A percentile compares a stretch with the other conserved stretches of the same genome.
phyloP scores from a whole-genome alignment of 2,329 filamentous ascomycete species.

The Talaromyces rugulosus region DNA sequence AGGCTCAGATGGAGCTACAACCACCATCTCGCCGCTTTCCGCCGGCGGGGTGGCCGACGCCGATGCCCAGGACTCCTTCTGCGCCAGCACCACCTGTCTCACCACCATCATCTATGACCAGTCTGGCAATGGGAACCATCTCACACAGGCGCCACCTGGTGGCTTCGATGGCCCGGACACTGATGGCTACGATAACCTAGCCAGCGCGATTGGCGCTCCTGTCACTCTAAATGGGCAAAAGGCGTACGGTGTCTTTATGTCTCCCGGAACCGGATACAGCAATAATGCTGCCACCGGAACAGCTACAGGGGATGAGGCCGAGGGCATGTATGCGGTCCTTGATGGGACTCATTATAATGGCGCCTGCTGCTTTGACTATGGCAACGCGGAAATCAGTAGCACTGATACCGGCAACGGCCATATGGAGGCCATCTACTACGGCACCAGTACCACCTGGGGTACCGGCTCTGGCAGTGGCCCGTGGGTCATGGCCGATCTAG shows the following conservation, averaged over 20 bases:
- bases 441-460: constrained; percentile 2
- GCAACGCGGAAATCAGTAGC: constrained; percentile 10
- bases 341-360: constrained; percentile 10
- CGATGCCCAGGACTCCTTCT: constrained; percentile 5
- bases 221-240: constrained; percentile 9
- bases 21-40: constrained; percentile 3
- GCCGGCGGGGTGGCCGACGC: constrained; percentile 10
- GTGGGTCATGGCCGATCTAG: constrained; percentile 10
- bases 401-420: constrained; percentile 10
- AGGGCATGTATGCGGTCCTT: constrained; percentile 11
- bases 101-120: constrained; percentile 12
- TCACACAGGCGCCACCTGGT: constrained; percentile 4
- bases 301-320: constrained; percentile 1
- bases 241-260: constrained; percentile 10
- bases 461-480: constrained; percentile 6
- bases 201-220: constrained; percentile 7
- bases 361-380: constrained; percentile 10
- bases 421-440: constrained; percentile 11
- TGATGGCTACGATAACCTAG: constrained; percentile 7
- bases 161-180: constrained; percentile 1
- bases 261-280: constrained; percentile 9
- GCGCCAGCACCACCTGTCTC: constrained; percentile 6
- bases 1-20: constrained; percentile 5
- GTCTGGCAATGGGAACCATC: constrained; percentile 8
- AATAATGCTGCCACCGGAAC: constrained; percentile 2